Evolutionary conservation across 768 basidiomycete genomes (phyloP), one percentile per base, ranked within the genome.

Genomic region (Tylopilus rubrobrunneus): DNA sequence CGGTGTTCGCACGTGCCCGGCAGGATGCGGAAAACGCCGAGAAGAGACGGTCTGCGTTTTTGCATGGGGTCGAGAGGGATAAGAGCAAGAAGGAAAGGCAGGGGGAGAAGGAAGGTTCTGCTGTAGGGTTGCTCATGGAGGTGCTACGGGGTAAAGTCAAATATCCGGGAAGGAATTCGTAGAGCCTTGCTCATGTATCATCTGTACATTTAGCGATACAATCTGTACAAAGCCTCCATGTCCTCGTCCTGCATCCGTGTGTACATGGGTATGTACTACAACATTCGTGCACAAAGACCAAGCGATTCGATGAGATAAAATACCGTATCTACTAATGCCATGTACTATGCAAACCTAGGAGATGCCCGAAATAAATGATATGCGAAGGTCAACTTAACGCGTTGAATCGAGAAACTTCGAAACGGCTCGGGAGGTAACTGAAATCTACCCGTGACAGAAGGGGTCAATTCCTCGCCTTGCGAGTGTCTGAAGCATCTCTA

Each of bases 1-100:
- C 79, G 17, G 87, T 91, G 14, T 86, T 83, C 28, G 80, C 85
- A 21, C 77, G 81, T 19, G 79, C 81, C 4, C 59, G 63, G 37
- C 70, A 51, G 48, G 56, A 57, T 42, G 37, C 21, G 15, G 61
- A 57, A 21, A 64, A 9, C 5, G 57, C 51, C 1, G 62, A 63
- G 28, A 65, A 56, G 59, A 78, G 74, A 62, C 74, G 86, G 55
- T 86, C 85, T 57, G 85, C 85, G 19, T 72, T 87, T 4, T 75
- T 87, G 36, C 73, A 86, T 0, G 81, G 78, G 28, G 65, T 61
- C 21, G 68, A 74, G 34, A 67, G 53, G 19, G 61, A 63, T 2
- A 62, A 57, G 44, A 47, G 33, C 33, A 58, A 61, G 49, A 56
- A 58, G 28, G 64, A 62, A 23, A 57, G 53, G 52, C 52, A 56